Evolutionary conservation across 148 eudicot species (phyloP).

Genomic region (Persicaria maculosa): DNA sequence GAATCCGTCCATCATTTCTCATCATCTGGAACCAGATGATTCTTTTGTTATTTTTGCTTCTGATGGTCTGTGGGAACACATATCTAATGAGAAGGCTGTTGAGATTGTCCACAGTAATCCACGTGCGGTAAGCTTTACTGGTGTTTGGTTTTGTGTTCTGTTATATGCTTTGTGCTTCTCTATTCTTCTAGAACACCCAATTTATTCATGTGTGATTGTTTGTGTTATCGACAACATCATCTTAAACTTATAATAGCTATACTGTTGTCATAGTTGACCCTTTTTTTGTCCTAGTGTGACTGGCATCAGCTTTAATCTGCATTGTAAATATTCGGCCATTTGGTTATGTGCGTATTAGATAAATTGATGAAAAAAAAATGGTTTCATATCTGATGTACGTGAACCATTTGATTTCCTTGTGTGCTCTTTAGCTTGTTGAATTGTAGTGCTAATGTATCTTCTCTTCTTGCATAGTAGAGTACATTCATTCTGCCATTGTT

Average conservation of each 20-base stretch:
- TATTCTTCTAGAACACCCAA: not conserved
- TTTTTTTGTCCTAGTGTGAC: not conserved
- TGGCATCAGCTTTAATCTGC: not conserved
- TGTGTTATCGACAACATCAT: not conserved
- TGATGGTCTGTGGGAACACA: conserved; percentile 80
- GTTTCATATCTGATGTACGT: not conserved
- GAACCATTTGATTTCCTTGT: not conserved
- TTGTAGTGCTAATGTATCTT: not conserved
- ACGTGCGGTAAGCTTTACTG: conserved; percentile 26
- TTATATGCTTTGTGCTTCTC: conserved; percentile 15
- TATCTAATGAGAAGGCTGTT: conserved; percentile 56
- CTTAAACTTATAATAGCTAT: not conserved
- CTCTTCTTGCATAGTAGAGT: not conserved
- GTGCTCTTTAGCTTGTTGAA: not conserved
- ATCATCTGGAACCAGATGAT: conserved; percentile 39
- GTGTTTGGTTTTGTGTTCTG: not conserved
- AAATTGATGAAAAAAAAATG: not conserved
- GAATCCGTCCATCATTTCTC: conserved; percentile 47
- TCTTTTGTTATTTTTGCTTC: conserved; percentile 75
- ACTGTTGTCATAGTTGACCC: not conserved
- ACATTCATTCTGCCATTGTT: not conserved
- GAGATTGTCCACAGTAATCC: conserved; percentile 40
- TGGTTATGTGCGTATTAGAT: not conserved
- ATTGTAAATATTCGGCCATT: not conserved
- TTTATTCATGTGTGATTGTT: not conserved